A percentile compares a stretch with the other conserved stretches of the same genome.
These are phyloP conservation scores for Cladosporium sp. DNA, from an alignment of 2,329 filamentous ascomycete species.

Conservation along the genomic window DNA sequence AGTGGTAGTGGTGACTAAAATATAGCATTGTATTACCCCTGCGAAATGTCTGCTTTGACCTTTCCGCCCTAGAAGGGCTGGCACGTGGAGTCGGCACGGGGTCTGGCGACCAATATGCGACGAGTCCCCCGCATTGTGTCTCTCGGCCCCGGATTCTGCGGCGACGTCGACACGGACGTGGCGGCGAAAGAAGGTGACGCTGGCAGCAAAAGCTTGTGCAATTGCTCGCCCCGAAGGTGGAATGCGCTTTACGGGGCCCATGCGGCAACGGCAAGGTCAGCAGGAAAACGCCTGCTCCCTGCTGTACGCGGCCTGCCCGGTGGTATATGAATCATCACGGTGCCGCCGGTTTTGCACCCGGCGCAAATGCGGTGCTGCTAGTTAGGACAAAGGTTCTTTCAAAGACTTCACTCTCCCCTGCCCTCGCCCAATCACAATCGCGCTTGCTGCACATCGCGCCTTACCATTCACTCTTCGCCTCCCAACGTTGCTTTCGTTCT, in stretches of 20 bases:
- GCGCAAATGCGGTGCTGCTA: slow-evolving; percentile 3
- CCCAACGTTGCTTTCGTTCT: neutral
- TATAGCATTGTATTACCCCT: slow-evolving; percentile 4
- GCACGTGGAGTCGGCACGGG: slow-evolving; percentile 9
- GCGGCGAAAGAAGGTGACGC: neutral
- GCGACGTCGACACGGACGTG: neutral
- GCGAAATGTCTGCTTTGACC: neutral
- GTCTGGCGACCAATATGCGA: neutral
- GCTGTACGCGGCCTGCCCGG: neutral
- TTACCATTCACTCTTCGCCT: neutral
- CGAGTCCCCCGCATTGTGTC: neutral
- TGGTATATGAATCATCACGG: slow-evolving; percentile 9
- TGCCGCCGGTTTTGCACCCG: neutral
- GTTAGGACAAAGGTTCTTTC: slow-evolving; percentile 12
- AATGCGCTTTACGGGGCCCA: slow-evolving; percentile 1
- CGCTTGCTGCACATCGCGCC: slow-evolving; percentile 2
- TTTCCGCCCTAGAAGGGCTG: neutral
- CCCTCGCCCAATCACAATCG: slow-evolving; percentile 7
- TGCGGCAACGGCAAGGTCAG: slow-evolving; percentile 9
- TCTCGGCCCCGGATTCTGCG: slow-evolving; percentile 12
- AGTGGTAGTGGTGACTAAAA: slow-evolving; percentile 3
- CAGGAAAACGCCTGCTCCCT: neutral
- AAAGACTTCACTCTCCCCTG: slow-evolving; percentile 11
- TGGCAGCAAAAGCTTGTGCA: slow-evolving; percentile 3
- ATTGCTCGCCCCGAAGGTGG: neutral